These are phyloP conservation scores for Hansenula lynferdii DNA, from an alignment of 1,139 yeast genomes.

Conservation along the genomic window DNA sequence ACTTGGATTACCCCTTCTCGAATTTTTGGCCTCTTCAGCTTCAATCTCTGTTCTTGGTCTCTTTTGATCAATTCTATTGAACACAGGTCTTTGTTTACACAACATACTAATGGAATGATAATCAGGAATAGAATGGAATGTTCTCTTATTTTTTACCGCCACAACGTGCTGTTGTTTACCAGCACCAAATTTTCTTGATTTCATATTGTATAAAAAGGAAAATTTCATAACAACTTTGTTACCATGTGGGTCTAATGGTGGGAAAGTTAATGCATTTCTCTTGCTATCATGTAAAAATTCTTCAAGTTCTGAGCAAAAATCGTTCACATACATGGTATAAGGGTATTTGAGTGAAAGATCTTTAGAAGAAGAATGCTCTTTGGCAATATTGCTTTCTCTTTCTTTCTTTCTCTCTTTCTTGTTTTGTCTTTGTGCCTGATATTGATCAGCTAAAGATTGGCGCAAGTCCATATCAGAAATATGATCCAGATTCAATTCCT, in stretches of 20 bases:
- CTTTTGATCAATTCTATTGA: slow-evolving; percentile 57
- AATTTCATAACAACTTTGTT: slow-evolving; percentile 58
- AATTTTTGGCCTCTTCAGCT: slow-evolving; percentile 19
- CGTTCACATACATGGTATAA: slow-evolving; percentile 56
- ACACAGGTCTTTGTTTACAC: slow-evolving; percentile 55
- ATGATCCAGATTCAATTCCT: slow-evolving; percentile 46
- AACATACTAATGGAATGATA: slow-evolving; percentile 45
- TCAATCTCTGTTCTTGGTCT: slow-evolving; percentile 36
- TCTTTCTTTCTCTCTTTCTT: slow-evolving; percentile 35
- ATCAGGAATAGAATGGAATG: slow-evolving; percentile 50
- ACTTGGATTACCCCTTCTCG: slow-evolving; percentile 28
- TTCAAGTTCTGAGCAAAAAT: slow-evolving; percentile 65
- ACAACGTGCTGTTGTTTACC: slow-evolving; percentile 50
- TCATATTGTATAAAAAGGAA: slow-evolving; percentile 56
- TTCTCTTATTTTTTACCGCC: slow-evolving; percentile 49
- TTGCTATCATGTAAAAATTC: slow-evolving; percentile 45
- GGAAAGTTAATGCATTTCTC: slow-evolving; percentile 60
- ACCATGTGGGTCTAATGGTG: slow-evolving; percentile 85
- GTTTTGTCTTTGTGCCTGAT: slow-evolving; percentile 41
- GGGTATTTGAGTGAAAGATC: slow-evolving; percentile 65
- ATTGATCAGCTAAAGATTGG: slow-evolving; percentile 48
- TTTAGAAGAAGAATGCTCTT: slow-evolving; percentile 29
- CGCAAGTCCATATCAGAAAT: slow-evolving; percentile 50
- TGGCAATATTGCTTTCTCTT: slow-evolving; percentile 32
- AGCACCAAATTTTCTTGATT: slow-evolving; percentile 48